These are phyloP conservation scores for Dactylonectria macrodidyma DNA, from an alignment of 2,329 filamentous ascomycete species.

Conservation along the genomic window DNA sequence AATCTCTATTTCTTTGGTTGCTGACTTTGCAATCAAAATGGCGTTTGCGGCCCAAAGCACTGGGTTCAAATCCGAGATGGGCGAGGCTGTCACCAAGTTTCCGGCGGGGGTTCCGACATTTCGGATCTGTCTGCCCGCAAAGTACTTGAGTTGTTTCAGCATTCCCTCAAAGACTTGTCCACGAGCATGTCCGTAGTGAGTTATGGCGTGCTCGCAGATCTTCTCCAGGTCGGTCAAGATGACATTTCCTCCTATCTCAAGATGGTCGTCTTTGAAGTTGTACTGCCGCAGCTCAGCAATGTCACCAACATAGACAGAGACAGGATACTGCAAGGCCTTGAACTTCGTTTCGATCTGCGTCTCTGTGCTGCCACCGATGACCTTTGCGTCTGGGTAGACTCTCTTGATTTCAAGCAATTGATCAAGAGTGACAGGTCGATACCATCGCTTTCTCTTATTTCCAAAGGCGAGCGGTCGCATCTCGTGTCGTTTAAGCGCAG, in stretches of 20 bases:
- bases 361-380: conserved; percentile 96
- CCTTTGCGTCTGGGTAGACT: conserved; percentile 86
- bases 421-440: conserved; percentile 86
- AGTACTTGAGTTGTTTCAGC: conserved; percentile 93
- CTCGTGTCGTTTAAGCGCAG: conserved; percentile 85
- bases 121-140: conserved; percentile 94
- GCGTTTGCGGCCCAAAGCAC: conserved; percentile 92
- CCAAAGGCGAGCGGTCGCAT: conserved; percentile 89
- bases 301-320: conserved; percentile 93
- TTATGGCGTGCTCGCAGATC: conserved; percentile 84
- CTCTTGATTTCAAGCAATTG: conserved; percentile 95
- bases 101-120: conserved; percentile 98
- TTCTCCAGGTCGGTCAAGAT: conserved; percentile 91
- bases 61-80: conserved; percentile 96
- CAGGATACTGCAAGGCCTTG: conserved; percentile 91
- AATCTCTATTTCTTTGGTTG: conserved; percentile 82
- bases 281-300: conserved; percentile 91
- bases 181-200: conserved; percentile 79
- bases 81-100: conserved; percentile 93
- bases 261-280: conserved; percentile 80
- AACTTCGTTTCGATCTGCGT: conserved; percentile 99
- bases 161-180: conserved; percentile 92
- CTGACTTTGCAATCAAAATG: conserved; percentile 84
- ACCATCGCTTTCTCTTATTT: conserved; percentile 96
- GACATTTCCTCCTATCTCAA: conserved; percentile 96